Percentiles rank a stretch among this genome's conserved stretches.
Conservation (phyloP, 768 basidiomycete genomes). For the Dentipellis sp. region DNA sequence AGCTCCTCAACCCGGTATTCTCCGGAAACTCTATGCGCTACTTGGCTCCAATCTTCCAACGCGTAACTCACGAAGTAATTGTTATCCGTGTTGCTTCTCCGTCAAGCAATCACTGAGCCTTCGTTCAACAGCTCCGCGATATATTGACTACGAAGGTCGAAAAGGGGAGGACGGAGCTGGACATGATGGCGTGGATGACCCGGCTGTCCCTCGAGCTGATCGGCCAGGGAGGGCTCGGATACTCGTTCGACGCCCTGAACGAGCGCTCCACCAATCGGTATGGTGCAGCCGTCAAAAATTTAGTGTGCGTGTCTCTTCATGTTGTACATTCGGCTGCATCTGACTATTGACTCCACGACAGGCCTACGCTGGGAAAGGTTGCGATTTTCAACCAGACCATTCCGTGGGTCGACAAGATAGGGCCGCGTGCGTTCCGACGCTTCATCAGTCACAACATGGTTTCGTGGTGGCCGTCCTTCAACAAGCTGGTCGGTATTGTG, state of each 20-base stretch:
- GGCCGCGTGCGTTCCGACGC: neutral
- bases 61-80: neutral
- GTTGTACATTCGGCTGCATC: too few relatives aligned
- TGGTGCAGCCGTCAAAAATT: slow-evolving; percentile 7
- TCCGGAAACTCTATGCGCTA: slow-evolving; percentile 1
- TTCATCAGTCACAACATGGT: neutral
- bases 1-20: slow-evolving; percentile 1
- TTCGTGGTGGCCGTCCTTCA: slow-evolving; percentile 7
- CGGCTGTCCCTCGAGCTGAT: slow-evolving; percentile 2
- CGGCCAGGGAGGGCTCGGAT: slow-evolving; percentile 1
- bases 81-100: too few relatives aligned
- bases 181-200: neutral
- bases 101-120: too few relatives aligned
- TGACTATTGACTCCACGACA: too few relatives aligned
- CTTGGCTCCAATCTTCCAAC: slow-evolving; percentile 1
- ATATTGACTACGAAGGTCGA: neutral
- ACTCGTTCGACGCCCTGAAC: slow-evolving; percentile 1
- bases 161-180: neutral
- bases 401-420: neutral
- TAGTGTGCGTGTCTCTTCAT: neutral
- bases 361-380: neutral
- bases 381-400: neutral
- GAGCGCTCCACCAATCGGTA: slow-evolving; percentile 20
- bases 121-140: neutral
- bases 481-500: slow-evolving; percentile 33